Evolutionary conservation across 2,329 filamentous ascomycete genomes (phyloP), one percentile per base, ranked within the genome.

Genomic region (Pseudocercospora musae): DNA sequence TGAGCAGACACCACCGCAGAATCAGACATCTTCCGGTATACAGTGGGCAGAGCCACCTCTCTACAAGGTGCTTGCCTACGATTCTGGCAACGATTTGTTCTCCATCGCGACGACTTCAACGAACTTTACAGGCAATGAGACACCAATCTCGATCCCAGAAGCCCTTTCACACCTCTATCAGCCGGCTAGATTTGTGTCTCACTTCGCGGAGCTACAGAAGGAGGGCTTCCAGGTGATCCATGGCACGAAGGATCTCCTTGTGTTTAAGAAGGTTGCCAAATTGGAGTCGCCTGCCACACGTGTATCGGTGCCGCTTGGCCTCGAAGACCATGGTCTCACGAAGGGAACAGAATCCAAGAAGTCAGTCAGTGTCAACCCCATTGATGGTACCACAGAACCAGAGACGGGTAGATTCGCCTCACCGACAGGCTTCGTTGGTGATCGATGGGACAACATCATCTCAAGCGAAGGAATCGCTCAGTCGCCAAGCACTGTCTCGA

Each of bases 1-100:
- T 23, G 23, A 11, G 15, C 11, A 54, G 27, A 18, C 8, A 20
- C 8, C 52, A 11, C 10, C 15, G 23, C 48, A 44, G 27, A 63
- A 13, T 20, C 46, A 40, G 52, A 27, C 20, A n/a, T 44, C n/a
- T 11, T 58, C 21, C 10, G 56, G 25, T 23, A 62, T 65, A 13
- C 58, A 65, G 23, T 75, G 74, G 74, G 67, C 71, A 50, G 63
- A 74, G 33, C 74, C 74, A 27, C 68, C 74, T 11, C 48, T 83
- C 2, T 90, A 89, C 78, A 89, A 85, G 72, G 82, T 90, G 33
- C 79, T 91, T 5, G 87, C 85, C 1, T 90, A 87, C 68, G 86
- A 90, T 66, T 78, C 84, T 1, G 78, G 78, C 8, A 86, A 82
- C 67, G 81, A 87, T 67, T 78, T 77, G 11, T 79, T 91, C 68